These are phyloP conservation scores for Paecilomyces sp. DNA, from an alignment of 2,329 filamentous ascomycete genomes.

Conservation along the genomic window DNA sequence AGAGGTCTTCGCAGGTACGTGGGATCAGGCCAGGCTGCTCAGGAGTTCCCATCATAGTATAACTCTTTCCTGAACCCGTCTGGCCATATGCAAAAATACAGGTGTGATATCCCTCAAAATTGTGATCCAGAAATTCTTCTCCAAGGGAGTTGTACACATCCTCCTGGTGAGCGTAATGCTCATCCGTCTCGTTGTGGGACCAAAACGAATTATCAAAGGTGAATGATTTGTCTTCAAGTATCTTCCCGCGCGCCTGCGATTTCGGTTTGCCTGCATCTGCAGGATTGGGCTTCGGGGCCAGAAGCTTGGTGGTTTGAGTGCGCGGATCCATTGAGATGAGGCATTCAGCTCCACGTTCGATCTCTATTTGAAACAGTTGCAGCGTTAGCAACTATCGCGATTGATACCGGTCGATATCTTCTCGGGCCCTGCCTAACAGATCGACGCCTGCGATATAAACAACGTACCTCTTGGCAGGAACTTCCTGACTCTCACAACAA, in stretches of 20 bases:
- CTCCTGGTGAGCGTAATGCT: constrained; percentile 85
- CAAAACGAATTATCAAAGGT: constrained; percentile 98
- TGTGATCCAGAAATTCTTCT: constrained; percentile 96
- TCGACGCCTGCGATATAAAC: constrained; percentile 1
- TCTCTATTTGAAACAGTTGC: constrained; percentile 52
- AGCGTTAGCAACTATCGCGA: constrained; percentile 4
- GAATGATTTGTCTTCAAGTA: constrained; percentile 81
- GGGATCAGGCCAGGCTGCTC: constrained; percentile 89
- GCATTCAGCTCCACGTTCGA: constrained; percentile 72
- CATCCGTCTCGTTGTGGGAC: constrained; percentile 74
- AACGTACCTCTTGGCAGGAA: constrained; percentile 68
- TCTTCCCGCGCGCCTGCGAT: constrained; percentile 59
- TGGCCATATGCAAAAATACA: constrained; percentile 99
- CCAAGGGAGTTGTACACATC: constrained; percentile 91
- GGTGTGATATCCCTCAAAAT: constrained; percentile 98
- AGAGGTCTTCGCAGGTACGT: constrained; percentile 90
- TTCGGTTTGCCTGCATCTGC: constrained; percentile 47
- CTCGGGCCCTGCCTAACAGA: neutral
- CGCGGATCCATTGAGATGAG: constrained; percentile 85
- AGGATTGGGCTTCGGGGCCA: constrained; percentile 55
- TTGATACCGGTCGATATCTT: neutral
- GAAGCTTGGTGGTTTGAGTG: constrained; percentile 76
- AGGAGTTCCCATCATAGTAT: constrained; percentile 90
- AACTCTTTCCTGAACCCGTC: constrained; percentile 95
- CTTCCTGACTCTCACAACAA: constrained; percentile 72